Evolutionary conservation across 768 basidiomycete genomes (phyloP).

Genomic region (Podaxis sp.): DNA sequence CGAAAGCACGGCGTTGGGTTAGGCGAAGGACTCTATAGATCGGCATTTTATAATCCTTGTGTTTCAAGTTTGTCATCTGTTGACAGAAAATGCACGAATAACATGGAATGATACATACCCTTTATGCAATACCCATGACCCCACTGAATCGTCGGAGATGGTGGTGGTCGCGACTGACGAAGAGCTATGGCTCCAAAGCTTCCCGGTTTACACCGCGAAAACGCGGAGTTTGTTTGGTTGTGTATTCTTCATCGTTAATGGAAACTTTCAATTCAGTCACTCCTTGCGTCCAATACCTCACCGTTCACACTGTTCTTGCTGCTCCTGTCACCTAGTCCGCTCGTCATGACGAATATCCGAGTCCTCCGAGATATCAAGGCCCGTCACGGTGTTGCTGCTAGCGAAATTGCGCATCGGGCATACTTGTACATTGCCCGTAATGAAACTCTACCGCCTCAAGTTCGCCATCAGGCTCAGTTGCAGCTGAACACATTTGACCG

Average conservation of each 20-base stretch:
- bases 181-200: not conserved
- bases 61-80: not conserved
- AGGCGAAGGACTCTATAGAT: constrained; percentile 54
- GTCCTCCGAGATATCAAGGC: constrained; percentile 79
- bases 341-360: constrained; percentile 37
- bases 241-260: constrained; percentile 20
- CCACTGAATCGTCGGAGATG: not conserved
- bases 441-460: constrained; percentile 78
- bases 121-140: constrained; percentile 25
- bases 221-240: constrained; percentile 21
- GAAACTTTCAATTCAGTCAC: not conserved
- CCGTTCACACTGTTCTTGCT: not conserved
- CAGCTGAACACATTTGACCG: constrained; percentile 85
- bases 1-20: constrained; percentile 65
- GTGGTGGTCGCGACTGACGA: not conserved
- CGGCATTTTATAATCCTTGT: constrained; percentile 45
- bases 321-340: constrained; percentile 7
- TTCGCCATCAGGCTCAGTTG: constrained; percentile 91
- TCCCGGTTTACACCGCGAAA: constrained; percentile 30
- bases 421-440: constrained; percentile 94
- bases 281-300: not conserved
- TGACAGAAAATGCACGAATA: not conserved
- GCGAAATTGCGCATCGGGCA: constrained; percentile 82
- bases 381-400: constrained; percentile 61
- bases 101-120: constrained; percentile 11